Base-by-base conservation (phyloP, 495 filamentous ascomycete species). In the Aspergillus taichungensis region DNA sequence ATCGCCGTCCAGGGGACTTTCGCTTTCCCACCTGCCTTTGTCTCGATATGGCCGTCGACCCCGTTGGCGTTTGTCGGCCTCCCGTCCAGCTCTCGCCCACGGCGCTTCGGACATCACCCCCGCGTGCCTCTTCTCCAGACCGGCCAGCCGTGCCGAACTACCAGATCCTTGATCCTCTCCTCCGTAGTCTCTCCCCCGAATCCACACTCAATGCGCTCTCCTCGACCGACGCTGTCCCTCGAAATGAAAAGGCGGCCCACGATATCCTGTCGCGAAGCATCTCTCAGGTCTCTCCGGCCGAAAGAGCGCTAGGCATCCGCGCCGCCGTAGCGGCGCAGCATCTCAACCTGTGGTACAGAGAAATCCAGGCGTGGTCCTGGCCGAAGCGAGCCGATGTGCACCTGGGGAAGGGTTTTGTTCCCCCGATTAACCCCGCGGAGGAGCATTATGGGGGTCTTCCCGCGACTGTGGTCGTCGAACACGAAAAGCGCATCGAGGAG, bases 281-380 rank as follows among this genome's bases (percentile, higher is more conserved):
- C 50, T 82, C 80, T 29, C 67, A 75, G 42, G 82, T 83, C 8
- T 81, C 82, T 7, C 67, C 77, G 1, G 69, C 76, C 8, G 83
- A 88, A 61, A 75, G 82, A 54, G 77, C 80, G 13, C 79, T 88
- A 53, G 87, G 84, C 2, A 74, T 86, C 43, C 72, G 82, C 52
- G 85, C 84, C 10, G 85, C 87, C 8, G 56, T 85, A 51, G 84
- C 83, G 11, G 83, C 83, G 30, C 77, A 86, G 54, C 83, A 81
- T 45, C 74, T 95, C 45, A 70, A 76, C 45, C 68, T 80, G 50
- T 95, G 89, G 89, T 74, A 83, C 30, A 74, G 78, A 34, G 89
- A 95, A 64, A 68, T 95, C 10, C 72, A 76, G 13, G 56, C 65
- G 24, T 95, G 89, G 89, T 59, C 65, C 30, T 95, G 89, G 89